A percentile compares a stretch with the other conserved stretches of the same genome.
Evolutionary conservation across 2,329 filamentous ascomycete genomes (phyloP).

Genomic region (Aspergillus sp.): DNA sequence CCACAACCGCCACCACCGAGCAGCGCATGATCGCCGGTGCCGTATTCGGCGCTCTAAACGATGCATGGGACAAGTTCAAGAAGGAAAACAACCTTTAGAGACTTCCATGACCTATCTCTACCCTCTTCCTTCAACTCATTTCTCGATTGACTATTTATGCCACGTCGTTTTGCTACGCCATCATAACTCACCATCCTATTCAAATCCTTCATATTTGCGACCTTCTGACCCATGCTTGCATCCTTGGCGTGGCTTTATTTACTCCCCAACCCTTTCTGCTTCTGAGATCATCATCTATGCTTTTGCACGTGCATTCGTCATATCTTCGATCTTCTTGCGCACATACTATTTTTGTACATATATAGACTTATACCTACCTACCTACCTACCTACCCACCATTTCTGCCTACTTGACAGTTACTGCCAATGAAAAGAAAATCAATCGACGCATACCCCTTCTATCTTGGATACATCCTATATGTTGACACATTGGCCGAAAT

Average conservation of each 20-base stretch:
- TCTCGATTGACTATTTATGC: not conserved
- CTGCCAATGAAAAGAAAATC: not conserved
- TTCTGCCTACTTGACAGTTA: not conserved
- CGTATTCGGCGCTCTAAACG: constrained; percentile 66
- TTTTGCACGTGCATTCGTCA: not conserved
- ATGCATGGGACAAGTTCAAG: constrained; percentile 71
- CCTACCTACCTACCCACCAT: not conserved
- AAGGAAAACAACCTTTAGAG: constrained; percentile 59
- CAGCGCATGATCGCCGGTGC: constrained; percentile 67
- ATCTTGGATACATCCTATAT: too few relatives aligned
- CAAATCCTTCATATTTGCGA: not conserved
- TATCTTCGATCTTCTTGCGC: not conserved
- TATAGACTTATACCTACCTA: constrained; percentile 2
- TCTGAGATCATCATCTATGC: not conserved
- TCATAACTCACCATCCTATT: not conserved
- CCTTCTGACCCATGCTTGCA: not conserved
- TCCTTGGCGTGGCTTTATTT: too few relatives aligned
- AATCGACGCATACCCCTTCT: too few relatives aligned
- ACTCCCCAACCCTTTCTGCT: not conserved
- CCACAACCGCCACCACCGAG: constrained; percentile 65
- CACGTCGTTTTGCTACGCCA: not conserved
- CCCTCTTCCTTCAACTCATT: not conserved
- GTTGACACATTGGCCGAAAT: too few relatives aligned
- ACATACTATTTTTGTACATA: constrained; percentile 1
- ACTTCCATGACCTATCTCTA: not conserved